Evolutionary conservation across 768 basidiomycete species (phyloP).

Genomic region (Exidia glandulosa): DNA sequence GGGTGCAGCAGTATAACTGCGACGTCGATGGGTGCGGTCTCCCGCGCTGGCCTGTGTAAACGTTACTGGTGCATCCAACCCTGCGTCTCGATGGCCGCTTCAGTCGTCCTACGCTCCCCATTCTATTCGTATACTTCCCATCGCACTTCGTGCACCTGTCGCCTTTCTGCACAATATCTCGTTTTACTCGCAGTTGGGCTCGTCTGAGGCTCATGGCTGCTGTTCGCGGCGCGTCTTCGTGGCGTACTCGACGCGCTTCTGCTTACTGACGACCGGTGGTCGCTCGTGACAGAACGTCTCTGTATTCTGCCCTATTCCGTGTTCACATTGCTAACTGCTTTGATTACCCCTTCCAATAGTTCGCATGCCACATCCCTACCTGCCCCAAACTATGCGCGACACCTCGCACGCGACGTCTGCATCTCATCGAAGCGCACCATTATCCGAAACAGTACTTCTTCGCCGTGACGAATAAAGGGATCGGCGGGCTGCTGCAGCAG

Average conservation of each 20-base stretch:
- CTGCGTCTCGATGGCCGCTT: neutral
- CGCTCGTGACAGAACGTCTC: neutral
- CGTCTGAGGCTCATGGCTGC: too few species aligned
- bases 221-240: too few species aligned
- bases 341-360: constrained; percentile 30
- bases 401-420: constrained; percentile 67
- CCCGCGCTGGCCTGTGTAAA: too few species aligned
- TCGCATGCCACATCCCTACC: constrained; percentile 59
- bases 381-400: constrained; percentile 53
- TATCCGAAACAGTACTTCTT: constrained; percentile 90
- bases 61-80: too few species aligned
- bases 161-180: too few species aligned
- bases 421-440: constrained; percentile 70
- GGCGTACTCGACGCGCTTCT: too few species aligned
- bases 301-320: neutral
- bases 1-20: too few species aligned
- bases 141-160: too few species aligned
- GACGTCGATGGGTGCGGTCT: too few species aligned
- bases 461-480: constrained; percentile 82
- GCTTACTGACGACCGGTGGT: too few species aligned
- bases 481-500: constrained; percentile 63
- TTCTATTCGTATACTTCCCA: too few species aligned
- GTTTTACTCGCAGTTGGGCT: too few species aligned
- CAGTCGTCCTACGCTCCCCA: neutral
- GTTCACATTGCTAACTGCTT: neutral